Evolutionary conservation across 495 filamentous ascomycete genomes (phyloP).

Genomic region (Filosporella fistucella): DNA sequence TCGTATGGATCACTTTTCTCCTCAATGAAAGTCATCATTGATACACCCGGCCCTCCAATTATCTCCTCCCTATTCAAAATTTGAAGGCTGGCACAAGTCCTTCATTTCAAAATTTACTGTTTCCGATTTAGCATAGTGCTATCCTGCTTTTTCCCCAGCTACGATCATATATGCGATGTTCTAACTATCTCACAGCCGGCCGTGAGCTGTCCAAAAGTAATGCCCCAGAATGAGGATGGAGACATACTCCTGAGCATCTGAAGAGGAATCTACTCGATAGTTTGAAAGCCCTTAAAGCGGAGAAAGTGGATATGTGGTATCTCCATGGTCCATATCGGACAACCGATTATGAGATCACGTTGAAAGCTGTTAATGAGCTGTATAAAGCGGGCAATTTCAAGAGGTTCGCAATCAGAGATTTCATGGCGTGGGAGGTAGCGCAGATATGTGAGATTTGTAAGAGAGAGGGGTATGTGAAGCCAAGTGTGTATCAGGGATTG

Average conservation of each 20-base stretch:
- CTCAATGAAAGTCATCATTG: no score
- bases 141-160: no score
- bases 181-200: no score
- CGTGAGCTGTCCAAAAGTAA: no score
- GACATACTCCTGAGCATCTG: constrained; percentile 33
- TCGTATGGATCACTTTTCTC: no score
- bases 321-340: constrained; percentile 47
- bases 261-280: constrained; percentile 32
- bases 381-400: constrained; percentile 42
- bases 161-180: no score
- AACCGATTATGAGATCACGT: constrained; percentile 43
- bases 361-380: constrained; percentile 41
- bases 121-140: no score
- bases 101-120: no score
- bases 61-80: no score
- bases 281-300: constrained; percentile 21
- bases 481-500: constrained; percentile 60
- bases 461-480: constrained; percentile 51
- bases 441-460: constrained; percentile 45
- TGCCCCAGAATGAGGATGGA: no score
- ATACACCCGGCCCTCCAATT: no score
- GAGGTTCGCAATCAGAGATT: constrained; percentile 46
- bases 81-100: no score
- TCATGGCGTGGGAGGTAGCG: constrained; percentile 45
- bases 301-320: constrained; percentile 44